A percentile compares a stretch with the other conserved stretches of the same genome.
These are phyloP conservation scores for Alternaria conjuncta DNA, from an alignment of 2,329 filamentous ascomycete genomes.

Conservation along the genomic window DNA sequence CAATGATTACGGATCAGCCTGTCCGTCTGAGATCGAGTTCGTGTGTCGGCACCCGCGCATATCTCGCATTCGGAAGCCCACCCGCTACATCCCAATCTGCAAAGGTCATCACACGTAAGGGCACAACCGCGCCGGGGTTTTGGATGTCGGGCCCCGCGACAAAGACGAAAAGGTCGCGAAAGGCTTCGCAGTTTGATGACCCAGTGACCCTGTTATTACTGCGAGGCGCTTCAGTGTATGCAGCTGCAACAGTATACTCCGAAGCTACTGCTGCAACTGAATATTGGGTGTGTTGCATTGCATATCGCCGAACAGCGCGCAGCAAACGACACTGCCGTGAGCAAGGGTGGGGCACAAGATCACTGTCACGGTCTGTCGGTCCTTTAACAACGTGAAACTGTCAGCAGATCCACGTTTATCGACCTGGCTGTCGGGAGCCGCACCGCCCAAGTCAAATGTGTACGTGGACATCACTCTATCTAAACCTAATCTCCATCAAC, in stretches of 20 bases:
- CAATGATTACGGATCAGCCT: conserved; percentile 9
- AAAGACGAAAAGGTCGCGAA: not conserved
- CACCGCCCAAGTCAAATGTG: conserved; percentile 5
- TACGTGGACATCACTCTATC: conserved; percentile 17
- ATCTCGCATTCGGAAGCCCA: conserved; percentile 11
- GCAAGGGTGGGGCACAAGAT: conserved; percentile 11
- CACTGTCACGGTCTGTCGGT: conserved; percentile 10
- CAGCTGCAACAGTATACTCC: conserved; percentile 21
- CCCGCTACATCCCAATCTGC: conserved; percentile 8
- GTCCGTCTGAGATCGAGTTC: conserved; percentile 5
- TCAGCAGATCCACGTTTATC: conserved; percentile 15
- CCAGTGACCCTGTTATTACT: not conserved
- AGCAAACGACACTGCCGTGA: conserved; percentile 1
- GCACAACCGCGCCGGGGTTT: not conserved
- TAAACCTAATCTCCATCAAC: conserved; percentile 11
- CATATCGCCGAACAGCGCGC: conserved; percentile 9
- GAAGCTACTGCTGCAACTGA: conserved; percentile 30
- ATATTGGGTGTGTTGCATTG: conserved; percentile 23
- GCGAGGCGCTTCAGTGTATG: conserved; percentile 13
- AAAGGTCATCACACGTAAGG: conserved; percentile 8
- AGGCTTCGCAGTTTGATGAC: conserved; percentile 4
- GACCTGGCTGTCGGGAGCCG: conserved; percentile 16
- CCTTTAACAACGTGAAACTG: conserved; percentile 11
- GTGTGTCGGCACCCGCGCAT: conserved; percentile 12
- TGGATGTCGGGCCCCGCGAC: conserved; percentile 1